Conservation (phyloP, 306 rosid species). For the Acacia crassicarpa region DNA sequence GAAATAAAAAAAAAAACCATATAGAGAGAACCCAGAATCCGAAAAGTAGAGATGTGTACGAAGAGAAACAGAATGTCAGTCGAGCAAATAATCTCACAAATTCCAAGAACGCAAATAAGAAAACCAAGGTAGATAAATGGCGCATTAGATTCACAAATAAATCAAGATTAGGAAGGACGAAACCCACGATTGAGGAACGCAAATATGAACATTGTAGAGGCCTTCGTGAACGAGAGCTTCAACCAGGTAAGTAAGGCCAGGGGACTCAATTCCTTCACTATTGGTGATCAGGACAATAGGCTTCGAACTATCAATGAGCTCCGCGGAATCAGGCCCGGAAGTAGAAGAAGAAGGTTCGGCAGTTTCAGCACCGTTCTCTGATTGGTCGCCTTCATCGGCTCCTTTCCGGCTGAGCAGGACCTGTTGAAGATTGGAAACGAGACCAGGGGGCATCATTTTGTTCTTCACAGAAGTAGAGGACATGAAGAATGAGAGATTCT, state of each 20-base stretch:
- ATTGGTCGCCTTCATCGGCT: slow-evolving; percentile 30
- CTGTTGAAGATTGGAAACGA: slow-evolving; percentile 88
- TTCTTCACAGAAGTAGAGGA: slow-evolving; percentile 48
- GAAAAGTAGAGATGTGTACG: not conserved
- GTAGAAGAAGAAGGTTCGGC: slow-evolving; percentile 49
- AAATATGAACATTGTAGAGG: slow-evolving; percentile 80
- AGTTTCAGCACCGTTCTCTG: slow-evolving; percentile 42
- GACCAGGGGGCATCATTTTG: slow-evolving; percentile 81
- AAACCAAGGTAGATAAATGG: not conserved
- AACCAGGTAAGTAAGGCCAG: slow-evolving; percentile 72
- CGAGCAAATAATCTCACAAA: not conserved
- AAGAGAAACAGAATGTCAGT: not conserved
- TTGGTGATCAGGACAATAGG: slow-evolving; percentile 73
- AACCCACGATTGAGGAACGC: slow-evolving; percentile 99
- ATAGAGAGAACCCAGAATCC: not conserved
- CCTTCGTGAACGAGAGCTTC: slow-evolving; percentile 76
- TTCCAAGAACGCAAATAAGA: not conserved
- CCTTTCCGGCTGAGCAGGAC: slow-evolving; percentile 56
- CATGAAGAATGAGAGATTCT: not conserved
- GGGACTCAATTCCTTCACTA: slow-evolving; percentile 80
- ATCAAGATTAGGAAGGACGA: not conserved
- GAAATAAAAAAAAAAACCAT: not conserved
- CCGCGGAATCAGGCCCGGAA: not conserved
- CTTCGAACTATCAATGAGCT: slow-evolving; percentile 39
- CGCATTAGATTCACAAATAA: not conserved